Evolutionary conservation across 1,284 basidiomycete species (phyloP), one percentile per base, ranked within the genome.

Genomic region (Fomitopsis pinicola): DNA sequence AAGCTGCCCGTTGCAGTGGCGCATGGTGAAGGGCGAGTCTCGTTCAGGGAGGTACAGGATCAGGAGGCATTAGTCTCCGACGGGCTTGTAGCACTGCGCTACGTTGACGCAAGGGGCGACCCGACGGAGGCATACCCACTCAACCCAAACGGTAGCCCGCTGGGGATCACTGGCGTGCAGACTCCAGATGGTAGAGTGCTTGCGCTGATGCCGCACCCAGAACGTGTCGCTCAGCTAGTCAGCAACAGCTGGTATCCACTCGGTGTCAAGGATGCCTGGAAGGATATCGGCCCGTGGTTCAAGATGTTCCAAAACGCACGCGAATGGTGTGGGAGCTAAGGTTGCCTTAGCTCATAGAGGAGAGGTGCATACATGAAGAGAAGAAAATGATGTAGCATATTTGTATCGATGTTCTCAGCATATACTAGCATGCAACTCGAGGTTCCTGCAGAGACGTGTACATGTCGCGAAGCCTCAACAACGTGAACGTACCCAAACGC

Each of bases 121-220:
- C 82, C 88, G 10, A 93, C 95, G 0, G 84, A 88, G 66, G 71
- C 78, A 35, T 97, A 97, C 74, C 95, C 95, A n/a, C 79, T 89
- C 69, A 99, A 99, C 76, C 97, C 97, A 35, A 99, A 99, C 74
- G 97, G 97, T 44, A 92, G 89, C 68, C 86, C 89, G 0, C 86
- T 82, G 10, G 97, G 95, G 19, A 86, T 98, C 60, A 92, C 95
- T 10, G 97, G 95, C 28, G 83, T 99, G 42, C 89, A 94, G 69
- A 95, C 94, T 3, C 82, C 85, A 3, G 83, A 90, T 67, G 97
- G 97, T 15, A 84, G 96, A 17, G 90, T 99, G 14, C 79, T 99
- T 61, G 94, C 93, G 7, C 77, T 99, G 69, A 99, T 99, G 97
- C 97, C 97, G 33, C 97, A 97, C 75, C 94, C 94, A 0, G 94